These are phyloP conservation scores for Leccinum subgranulosum DNA, from an alignment of 768 basidiomycete genomes.

Conservation along the genomic window DNA sequence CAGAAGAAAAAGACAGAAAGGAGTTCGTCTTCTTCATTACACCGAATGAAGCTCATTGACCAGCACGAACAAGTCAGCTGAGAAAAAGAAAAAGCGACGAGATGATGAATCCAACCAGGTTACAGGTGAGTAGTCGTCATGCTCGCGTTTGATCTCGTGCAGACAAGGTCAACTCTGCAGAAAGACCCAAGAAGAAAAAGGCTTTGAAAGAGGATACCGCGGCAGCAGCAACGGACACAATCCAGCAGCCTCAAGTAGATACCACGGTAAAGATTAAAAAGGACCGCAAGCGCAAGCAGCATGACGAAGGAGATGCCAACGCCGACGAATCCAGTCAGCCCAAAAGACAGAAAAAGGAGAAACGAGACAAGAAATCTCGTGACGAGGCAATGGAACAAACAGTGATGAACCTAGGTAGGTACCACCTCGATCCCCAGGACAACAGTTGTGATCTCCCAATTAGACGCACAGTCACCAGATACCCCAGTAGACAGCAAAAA, in stretches of 20 bases:
- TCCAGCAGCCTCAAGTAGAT: background rate
- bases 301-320: background rate
- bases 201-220: background rate
- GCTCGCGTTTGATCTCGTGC: background rate
- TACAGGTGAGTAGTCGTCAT: background rate
- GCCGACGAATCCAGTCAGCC: background rate
- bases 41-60: conserved; percentile 2
- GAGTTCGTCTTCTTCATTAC: conserved; percentile 15
- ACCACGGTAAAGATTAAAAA: background rate
- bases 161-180: conserved; percentile 3
- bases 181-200: conserved; percentile 11
- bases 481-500: conserved; percentile 13
- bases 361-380: background rate
- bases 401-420: conserved; percentile 2
- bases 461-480: conserved; percentile 2
- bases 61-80: conserved; percentile 10
- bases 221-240: background rate
- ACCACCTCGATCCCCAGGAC: background rate
- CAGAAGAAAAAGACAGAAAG: conserved; percentile 7
- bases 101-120: background rate
- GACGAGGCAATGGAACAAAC: background rate
- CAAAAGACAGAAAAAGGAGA: background rate
- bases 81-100: conserved; percentile 36
- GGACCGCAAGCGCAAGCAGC: background rate
- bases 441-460: background rate